Conservation (phyloP, 768 basidiomycete genomes). For the Russula olivacea region DNA sequence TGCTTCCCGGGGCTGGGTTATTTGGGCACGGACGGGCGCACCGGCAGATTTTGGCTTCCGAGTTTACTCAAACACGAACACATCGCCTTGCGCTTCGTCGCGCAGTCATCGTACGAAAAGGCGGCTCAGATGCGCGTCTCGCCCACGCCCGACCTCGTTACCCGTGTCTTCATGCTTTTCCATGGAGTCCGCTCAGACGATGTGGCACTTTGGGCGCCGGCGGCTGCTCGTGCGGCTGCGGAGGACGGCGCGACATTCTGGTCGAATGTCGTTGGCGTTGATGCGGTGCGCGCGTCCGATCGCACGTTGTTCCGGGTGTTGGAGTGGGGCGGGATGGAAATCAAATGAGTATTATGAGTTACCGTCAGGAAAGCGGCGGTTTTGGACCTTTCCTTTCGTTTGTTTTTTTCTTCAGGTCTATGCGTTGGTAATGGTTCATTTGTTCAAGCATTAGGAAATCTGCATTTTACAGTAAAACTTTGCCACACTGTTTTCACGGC, state of each 20-base stretch:
- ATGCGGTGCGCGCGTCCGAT: slow-evolving; percentile 30
- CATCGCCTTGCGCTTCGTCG: slow-evolving; percentile 42
- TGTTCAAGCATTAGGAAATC: neutral
- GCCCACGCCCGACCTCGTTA: slow-evolving; percentile 41
- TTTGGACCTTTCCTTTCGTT: neutral
- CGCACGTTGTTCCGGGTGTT: slow-evolving; percentile 35
- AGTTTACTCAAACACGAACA: slow-evolving; percentile 36
- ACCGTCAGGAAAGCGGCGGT: neutral
- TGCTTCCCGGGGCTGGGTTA: too few relatives aligned
- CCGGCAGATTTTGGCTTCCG: slow-evolving; percentile 39
- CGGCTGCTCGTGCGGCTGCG: slow-evolving; percentile 26
- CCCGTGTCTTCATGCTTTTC: slow-evolving; percentile 46
- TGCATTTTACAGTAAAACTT: neutral
- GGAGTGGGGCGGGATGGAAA: slow-evolving; percentile 39
- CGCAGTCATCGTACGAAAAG: slow-evolving; percentile 39
- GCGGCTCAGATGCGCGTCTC: slow-evolving; percentile 36
- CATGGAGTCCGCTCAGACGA: slow-evolving; percentile 32
- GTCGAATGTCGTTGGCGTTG: slow-evolving; percentile 35
- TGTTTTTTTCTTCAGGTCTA: neutral
- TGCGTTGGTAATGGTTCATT: neutral
- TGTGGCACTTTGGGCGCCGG: slow-evolving; percentile 28
- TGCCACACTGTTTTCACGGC: neutral
- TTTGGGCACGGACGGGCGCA: neutral
- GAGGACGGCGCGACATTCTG: slow-evolving; percentile 29
- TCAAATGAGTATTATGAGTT: neutral